phyloP scores from a whole-genome alignment of 345 rosid genomes.

The Brassica incana region DNA sequence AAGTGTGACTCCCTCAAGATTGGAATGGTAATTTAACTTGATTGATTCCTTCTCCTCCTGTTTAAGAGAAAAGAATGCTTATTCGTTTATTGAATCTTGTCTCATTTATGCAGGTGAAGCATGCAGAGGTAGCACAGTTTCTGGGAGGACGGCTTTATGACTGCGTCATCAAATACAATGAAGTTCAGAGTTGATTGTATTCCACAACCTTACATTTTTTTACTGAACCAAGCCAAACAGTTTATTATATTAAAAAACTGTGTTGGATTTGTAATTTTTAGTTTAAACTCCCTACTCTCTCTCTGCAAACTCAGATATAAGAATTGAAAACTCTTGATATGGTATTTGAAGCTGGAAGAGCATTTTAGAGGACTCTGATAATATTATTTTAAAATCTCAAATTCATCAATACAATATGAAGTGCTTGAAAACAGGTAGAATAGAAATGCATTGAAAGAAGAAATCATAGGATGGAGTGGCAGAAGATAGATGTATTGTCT shows the following conservation, averaged over 20 bases:
- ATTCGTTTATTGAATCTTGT: background rate
- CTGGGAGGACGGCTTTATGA: constrained; percentile 97
- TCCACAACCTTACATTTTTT: constrained; percentile 3
- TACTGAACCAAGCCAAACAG: constrained; percentile 17
- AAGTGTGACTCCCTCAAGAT: constrained; percentile 96
- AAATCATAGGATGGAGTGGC: background rate
- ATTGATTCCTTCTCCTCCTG: background rate
- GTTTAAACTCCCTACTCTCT: constrained; percentile 13
- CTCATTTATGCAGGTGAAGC: constrained; percentile 72
- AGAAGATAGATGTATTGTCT: background rate
- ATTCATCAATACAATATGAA: constrained; percentile 32
- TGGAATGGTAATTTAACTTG: constrained; percentile 69
- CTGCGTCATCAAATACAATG: constrained; percentile 92
- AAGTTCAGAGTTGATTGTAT: constrained; percentile 44
- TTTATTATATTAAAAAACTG: constrained; percentile 7
- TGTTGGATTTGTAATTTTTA: constrained; percentile 30
- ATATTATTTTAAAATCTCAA: constrained; percentile 31
- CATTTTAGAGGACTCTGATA: constrained; percentile 1
- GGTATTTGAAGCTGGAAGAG: background rate
- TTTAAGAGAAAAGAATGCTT: background rate
- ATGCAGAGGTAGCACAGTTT: constrained; percentile 95
- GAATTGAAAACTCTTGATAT: constrained; percentile 7
- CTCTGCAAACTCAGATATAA: constrained; percentile 23
- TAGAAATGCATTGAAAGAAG: constrained; percentile 7
- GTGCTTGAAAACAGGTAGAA: background rate